Evolutionary conservation across 257 asterid species (phyloP), one percentile per base, ranked within the genome.

Genomic region (Solanum microdontum): DNA sequence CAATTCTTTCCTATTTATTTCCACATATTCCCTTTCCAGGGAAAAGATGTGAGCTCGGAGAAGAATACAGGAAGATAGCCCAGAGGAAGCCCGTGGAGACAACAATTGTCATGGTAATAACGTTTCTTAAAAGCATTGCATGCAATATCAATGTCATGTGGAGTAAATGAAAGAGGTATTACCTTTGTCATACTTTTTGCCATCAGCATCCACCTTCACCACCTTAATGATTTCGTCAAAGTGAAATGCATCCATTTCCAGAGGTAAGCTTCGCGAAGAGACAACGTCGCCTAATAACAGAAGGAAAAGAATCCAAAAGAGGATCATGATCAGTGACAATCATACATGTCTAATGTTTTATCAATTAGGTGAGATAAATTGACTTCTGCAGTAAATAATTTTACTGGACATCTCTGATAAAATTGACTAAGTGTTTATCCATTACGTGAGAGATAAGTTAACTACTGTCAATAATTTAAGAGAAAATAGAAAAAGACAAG

Each of bases 111-210:
- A 40, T 12, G 36, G 36, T 79, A 7, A 26, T 26, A 79, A 3
- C 0, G 82, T n/a, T 34, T 13, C 51, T 19, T 15, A 66, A 30
- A 43, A 32, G 48, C 28, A 43, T 23, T 39, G 40, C 24, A 39
- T 23, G 36, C 26, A 87, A 37, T 39, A 86, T 15, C 51, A 82
- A 43, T 62, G 40, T 24, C 9, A 43, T 58, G 19, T 11, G 82
- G 68, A 83, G 33, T 79, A 28, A 62, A 23, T 70, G 33, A 77
- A 70, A 72, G 68, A 79, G 68, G 45, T 79, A 36, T 11, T 91
- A 95, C 98, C 96, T 91, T 94, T 95, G 85, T 95, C 97, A 83
- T 93, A 95, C 84, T 87, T 89, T 23, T 92, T 94, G 0, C 92
- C 96, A 84, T 91, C 94, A 32, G 84, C 89, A 86, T 94, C 97